These are phyloP conservation scores for Breviolum minutum DNA, from an alignment of 73 alveolate genomes.

Conservation along the genomic window DNA sequence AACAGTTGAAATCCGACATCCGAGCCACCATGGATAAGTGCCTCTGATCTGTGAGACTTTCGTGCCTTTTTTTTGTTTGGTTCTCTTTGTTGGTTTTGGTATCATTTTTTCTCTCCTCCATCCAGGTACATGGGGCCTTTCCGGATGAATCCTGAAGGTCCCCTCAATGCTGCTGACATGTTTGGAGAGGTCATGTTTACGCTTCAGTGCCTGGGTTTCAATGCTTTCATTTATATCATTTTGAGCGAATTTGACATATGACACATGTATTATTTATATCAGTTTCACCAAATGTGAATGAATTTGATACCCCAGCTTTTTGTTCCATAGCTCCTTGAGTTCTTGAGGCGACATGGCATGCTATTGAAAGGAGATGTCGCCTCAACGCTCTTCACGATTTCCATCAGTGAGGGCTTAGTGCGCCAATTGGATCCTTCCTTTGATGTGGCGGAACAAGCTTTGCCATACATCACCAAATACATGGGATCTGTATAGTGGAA, in stretches of 20 bases:
- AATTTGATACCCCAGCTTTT: background rate
- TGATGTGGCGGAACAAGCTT: constrained; percentile 83
- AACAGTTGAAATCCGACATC: constrained; percentile 55
- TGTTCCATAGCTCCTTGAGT: background rate
- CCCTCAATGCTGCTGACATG: constrained; percentile 90
- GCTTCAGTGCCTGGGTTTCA: constrained; percentile 45
- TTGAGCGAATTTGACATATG: background rate
- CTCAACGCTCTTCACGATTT: constrained; percentile 82
- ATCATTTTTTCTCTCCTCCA: too few species aligned
- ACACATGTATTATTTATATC: background rate
- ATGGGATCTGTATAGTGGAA: constrained; percentile 13
- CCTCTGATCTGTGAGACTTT: background rate
- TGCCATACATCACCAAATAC: constrained; percentile 91
- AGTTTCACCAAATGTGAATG: background rate
- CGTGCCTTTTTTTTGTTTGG: background rate
- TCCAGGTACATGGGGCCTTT: constrained; percentile 80
- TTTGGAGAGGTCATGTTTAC: constrained; percentile 94
- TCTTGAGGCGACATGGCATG: constrained; percentile 63
- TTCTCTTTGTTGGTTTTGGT: too few species aligned
- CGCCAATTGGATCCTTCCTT: constrained; percentile 71
- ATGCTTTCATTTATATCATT: too few species aligned
- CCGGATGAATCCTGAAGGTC: constrained; percentile 47
- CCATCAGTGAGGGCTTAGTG: constrained; percentile 90
- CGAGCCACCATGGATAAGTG: constrained; percentile 58
- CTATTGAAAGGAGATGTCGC: constrained; percentile 88